Base-by-base conservation (phyloP, 1,284 basidiomycete genomes). In the Polyporus tsugae region DNA sequence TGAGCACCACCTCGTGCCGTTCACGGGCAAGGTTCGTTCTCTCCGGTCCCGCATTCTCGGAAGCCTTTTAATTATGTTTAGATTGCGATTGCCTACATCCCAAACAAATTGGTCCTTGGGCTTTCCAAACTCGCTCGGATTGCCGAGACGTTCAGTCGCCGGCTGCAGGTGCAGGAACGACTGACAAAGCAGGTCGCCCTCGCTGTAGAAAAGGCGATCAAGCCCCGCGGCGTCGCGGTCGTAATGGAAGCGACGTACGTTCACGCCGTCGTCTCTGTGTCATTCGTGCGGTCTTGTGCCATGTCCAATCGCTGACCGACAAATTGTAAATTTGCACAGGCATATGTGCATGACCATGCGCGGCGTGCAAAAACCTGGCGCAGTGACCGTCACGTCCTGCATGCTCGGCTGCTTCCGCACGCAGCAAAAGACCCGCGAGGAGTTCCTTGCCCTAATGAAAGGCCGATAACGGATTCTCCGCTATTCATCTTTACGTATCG, bases 281-380 rank as follows among this genome's bases (percentile, higher is more conserved):
- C 38, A 15, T 15, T 25, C 42, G 22, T 22, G 38, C 39, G 38
- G 10, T 38, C 39, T 39, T 5, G 22, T 38, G n/a, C 13, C 36
- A n/a, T 25, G 17, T 46, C 11, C 10, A 29, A 42, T 42, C 70
- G 68, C 70, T 74, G 25, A 58, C 57, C 66, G 70, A 69, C 72
- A 71, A 53, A 62, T 10, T 25, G 4, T 70, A 61, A 65, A 38
- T 42, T 25, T 39, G 19, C 64, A 6, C 77, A 97, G 96, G 49
- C 98, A 99, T 83, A 88, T 99, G 83, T 99, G 98, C 80, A 99
- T 99, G 98, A 96, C 97, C 1, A 99, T 99, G 97, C 92, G 98
- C 68, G 98, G 98, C 52, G 98, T 99, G 1, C 98, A 99, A 82
- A 99, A 99, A 82, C 97, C 97, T 2, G 97, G 98, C 36, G 89